Percentiles rank a stretch among this genome's conserved stretches.
phyloP scores from a whole-genome alignment of 805 yeast genomes.

The Starmerella floris region DNA sequence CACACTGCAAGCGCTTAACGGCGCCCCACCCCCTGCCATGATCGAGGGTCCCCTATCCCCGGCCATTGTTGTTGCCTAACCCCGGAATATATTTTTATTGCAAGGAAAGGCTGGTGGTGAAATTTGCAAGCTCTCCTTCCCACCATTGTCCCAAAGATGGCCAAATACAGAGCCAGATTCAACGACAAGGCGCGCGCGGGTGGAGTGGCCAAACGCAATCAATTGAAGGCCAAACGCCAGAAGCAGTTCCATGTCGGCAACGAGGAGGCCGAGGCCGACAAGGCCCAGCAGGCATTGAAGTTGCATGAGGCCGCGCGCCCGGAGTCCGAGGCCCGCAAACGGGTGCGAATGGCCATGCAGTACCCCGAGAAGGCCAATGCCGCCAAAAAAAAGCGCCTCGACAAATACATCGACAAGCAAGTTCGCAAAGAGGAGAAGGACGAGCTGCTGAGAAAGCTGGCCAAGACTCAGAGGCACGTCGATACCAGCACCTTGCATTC shows the following conservation, averaged over 20 bases:
- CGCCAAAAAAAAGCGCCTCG: constrained; percentile 63
- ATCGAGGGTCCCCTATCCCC: too few species aligned
- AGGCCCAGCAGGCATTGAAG: constrained; percentile 3
- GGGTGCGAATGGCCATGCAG: constrained; percentile 18
- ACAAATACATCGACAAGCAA: constrained; percentile 54
- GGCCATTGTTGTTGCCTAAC: too few species aligned
- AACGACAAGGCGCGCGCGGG: constrained; percentile 81
- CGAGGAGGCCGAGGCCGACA: constrained; percentile 11
- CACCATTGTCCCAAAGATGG: too few species aligned
- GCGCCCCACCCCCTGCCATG: too few species aligned
- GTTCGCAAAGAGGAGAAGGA: constrained; percentile 51
- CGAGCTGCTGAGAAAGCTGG: constrained; percentile 55
- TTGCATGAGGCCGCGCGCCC: constrained; percentile 16
- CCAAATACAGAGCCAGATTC: constrained; percentile 64
- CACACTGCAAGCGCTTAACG: not conserved
- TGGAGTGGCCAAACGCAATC: constrained; percentile 65
- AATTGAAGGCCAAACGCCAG: constrained; percentile 51
- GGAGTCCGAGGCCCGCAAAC: constrained; percentile 17
- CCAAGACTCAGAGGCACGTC: constrained; percentile 37
- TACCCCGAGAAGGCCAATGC: constrained; percentile 47
- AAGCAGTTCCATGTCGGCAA: constrained; percentile 42
- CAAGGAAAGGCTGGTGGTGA: too few species aligned
- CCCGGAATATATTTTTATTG: too few species aligned
- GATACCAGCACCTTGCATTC: constrained; percentile 61
- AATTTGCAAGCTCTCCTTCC: too few species aligned